These are phyloP conservation scores for Coemansia sp. DNA, from an alignment of 192 early-diverging fungal species.

Conservation along the genomic window DNA sequence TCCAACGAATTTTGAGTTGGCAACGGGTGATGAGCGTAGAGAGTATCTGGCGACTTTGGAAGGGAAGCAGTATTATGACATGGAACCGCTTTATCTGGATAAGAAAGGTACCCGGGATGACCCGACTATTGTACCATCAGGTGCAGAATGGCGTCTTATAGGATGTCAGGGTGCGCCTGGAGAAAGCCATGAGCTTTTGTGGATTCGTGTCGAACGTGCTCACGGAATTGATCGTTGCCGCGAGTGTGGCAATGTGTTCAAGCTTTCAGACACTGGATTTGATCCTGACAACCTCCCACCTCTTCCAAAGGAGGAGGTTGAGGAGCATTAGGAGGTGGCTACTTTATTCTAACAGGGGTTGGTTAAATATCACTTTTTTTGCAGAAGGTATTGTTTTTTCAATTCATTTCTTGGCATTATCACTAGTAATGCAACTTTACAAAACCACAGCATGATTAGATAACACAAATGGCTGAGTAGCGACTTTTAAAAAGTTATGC, in stretches of 20 bases:
- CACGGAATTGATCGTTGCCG: slow-evolving; percentile 90
- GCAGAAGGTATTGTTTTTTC: neutral
- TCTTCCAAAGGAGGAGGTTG: slow-evolving; percentile 7
- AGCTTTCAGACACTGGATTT: slow-evolving; percentile 57
- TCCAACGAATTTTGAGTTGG: slow-evolving; percentile 82
- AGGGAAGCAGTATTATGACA: slow-evolving; percentile 87
- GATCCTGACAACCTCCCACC: slow-evolving; percentile 28
- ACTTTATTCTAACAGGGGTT: neutral
- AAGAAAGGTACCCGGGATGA: slow-evolving; percentile 76
- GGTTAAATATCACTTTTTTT: neutral
- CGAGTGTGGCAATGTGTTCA: slow-evolving; percentile 85
- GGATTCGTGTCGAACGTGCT: slow-evolving; percentile 79
- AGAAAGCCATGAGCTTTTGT: slow-evolving; percentile 89
- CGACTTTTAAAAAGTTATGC: too few relatives aligned
- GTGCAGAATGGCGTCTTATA: slow-evolving; percentile 78
- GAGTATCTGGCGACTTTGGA: slow-evolving; percentile 82
- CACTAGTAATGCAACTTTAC: neutral
- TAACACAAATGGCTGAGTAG: neutral
- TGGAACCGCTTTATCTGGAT: slow-evolving; percentile 72
- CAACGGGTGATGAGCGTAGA: slow-evolving; percentile 87
- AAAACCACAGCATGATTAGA: neutral
- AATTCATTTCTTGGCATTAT: neutral
- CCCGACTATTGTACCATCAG: slow-evolving; percentile 83
- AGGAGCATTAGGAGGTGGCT: neutral
- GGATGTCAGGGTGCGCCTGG: slow-evolving; percentile 94